These are phyloP conservation scores for Emergomyces africanus DNA, from an alignment of 2,329 filamentous ascomycete genomes.

Conservation along the genomic window DNA sequence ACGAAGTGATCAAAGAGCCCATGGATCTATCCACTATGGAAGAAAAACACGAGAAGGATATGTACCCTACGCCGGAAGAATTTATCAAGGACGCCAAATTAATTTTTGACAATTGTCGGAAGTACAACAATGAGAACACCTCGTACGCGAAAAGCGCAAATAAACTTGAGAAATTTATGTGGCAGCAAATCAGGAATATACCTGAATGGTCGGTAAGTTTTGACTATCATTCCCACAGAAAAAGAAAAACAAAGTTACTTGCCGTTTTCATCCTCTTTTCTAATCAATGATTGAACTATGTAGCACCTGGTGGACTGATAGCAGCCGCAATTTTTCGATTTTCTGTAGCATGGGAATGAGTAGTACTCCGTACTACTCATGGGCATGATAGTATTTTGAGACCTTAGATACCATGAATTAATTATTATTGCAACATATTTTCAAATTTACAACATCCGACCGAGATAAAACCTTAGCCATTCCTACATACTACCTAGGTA, in stretches of 20 bases:
- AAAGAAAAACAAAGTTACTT: neutral
- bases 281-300: constrained; percentile 1
- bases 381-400: neutral
- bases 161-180: constrained; percentile 90
- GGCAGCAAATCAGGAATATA: constrained; percentile 78
- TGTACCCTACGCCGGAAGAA: constrained; percentile 83
- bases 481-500: neutral
- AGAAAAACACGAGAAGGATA: constrained; percentile 81
- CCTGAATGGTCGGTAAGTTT: constrained; percentile 69
- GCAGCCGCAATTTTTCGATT: neutral
- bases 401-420: neutral
- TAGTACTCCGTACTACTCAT: no score
- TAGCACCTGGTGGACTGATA: constrained; percentile 31
- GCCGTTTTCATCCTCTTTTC: constrained; percentile 2
- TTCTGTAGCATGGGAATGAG: neutral
- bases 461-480: neutral
- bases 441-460: neutral
- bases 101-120: constrained; percentile 87
- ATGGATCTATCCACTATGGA: constrained; percentile 98
- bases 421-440: neutral
- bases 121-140: constrained; percentile 93
- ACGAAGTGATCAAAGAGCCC: constrained; percentile 93
- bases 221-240: neutral
- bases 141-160: constrained; percentile 92
- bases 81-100: constrained; percentile 81